phyloP scores from a whole-genome alignment of 169 alveolate species.

The Eimeria brunetti region DNA sequence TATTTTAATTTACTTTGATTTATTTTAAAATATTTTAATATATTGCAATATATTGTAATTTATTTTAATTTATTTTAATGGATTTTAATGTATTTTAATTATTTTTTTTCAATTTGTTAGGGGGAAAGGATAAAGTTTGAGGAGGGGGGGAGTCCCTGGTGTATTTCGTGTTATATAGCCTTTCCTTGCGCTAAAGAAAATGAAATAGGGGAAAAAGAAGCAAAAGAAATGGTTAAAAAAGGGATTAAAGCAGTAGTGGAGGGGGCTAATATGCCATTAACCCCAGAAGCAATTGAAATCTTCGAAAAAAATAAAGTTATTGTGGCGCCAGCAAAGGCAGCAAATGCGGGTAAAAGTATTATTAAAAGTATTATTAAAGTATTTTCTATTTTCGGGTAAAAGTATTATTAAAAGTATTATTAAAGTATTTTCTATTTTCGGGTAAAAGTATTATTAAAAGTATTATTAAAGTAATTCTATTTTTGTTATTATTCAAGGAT shows the following conservation, averaged over 20 bases:
- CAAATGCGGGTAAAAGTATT: conserved; percentile 86
- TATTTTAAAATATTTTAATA: too few relatives aligned
- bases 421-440: too few relatives aligned
- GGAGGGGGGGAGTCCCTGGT: conserved; percentile 72
- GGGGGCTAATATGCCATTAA: conserved; percentile 94
- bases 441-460: too few relatives aligned
- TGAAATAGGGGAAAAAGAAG: conserved; percentile 88
- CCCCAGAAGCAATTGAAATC: conserved; percentile 86
- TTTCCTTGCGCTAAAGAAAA: conserved; percentile 93
- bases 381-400: not conserved
- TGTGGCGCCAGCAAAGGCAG: conserved; percentile 92
- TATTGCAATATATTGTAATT: too few relatives aligned
- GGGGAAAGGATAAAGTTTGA: not conserved
- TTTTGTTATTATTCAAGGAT: not conserved
- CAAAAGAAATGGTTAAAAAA: conserved; percentile 83
- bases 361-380: not conserved
- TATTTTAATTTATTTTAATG: too few relatives aligned
- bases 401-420: too few relatives aligned
- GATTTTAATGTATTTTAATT: too few relatives aligned
- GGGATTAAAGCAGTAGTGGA: conserved; percentile 88
- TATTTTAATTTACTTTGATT: too few relatives aligned
- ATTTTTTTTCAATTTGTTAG: not conserved
- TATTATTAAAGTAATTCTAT: too few relatives aligned
- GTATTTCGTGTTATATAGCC: conserved; percentile 85
- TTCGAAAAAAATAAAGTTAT: conserved; percentile 84